These are phyloP conservation scores for Sporothrix brunneoviolacea DNA, from an alignment of 2,329 filamentous ascomycete genomes.

Conservation along the genomic window DNA sequence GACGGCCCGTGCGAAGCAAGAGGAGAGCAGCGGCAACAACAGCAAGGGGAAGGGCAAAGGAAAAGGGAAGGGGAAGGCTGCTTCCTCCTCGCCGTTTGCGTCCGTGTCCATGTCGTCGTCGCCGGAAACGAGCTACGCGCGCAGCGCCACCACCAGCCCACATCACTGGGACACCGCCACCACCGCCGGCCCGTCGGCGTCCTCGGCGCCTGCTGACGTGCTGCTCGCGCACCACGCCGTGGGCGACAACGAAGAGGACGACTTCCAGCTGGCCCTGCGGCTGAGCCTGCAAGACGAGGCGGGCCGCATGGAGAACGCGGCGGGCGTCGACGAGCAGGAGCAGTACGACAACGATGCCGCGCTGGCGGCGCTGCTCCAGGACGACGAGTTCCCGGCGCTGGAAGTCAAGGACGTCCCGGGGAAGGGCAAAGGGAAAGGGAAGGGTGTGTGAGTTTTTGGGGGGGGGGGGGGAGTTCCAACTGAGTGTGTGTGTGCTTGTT, in stretches of 20 bases:
- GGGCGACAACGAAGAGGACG: slow-evolving; percentile 38
- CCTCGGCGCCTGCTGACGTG: background rate
- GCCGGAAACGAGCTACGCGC: background rate
- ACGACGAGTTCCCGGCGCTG: slow-evolving; percentile 26
- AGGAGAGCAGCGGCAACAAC: background rate
- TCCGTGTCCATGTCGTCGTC: slow-evolving; percentile 18
- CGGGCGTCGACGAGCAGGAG: background rate
- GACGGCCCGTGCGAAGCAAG: slow-evolving; percentile 18
- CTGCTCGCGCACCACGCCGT: slow-evolving; percentile 14
- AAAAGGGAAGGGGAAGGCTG: background rate
- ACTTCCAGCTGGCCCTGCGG: slow-evolving; percentile 53
- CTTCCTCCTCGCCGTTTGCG: slow-evolving; percentile 18
- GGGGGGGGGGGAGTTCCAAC: too few species aligned
- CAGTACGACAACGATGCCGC: slow-evolving; percentile 15
- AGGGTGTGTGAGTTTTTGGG: background rate
- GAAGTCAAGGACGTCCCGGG: slow-evolving; percentile 32
- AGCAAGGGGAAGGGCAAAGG: background rate
- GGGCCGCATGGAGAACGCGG: slow-evolving; percentile 21
- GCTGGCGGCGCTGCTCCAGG: slow-evolving; percentile 19
- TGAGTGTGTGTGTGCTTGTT: too few species aligned
- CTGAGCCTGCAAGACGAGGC: slow-evolving; percentile 53
- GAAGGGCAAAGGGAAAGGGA: slow-evolving; percentile 20
- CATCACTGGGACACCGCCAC: background rate
- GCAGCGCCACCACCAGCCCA: too few species aligned
- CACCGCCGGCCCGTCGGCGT: background rate